Base-by-base conservation (phyloP, 2,329 filamentous ascomycete species). In the Colletotrichum costaricense region DNA sequence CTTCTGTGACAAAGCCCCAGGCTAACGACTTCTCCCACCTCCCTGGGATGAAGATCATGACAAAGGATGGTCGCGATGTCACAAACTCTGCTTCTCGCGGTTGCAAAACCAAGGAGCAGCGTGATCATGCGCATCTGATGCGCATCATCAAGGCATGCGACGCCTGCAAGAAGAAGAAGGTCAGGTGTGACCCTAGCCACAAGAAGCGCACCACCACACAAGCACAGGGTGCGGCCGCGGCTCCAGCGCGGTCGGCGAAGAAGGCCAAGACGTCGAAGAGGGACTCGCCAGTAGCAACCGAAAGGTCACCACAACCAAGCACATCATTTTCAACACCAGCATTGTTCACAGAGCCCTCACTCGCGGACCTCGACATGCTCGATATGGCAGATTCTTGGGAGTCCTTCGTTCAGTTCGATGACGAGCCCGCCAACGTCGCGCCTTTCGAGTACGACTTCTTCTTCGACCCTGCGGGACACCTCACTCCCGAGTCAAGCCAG, bases 81-180 rank as follows among this genome's bases (percentile, higher is more conserved):
- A 93, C 91, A 57, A 89, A 91, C 80, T 86, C 88, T 68, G 89
- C 89, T 16, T 90, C 89, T 19, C 86, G 90, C 52, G 90, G 90
- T 42, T 90, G 87, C 80, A 92, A 92, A 83, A 91, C 91, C 65
- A 91, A 91, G 85, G 90, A 92, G 84, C 90, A 92, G 84, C 87
- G 91, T 42, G 90, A 92, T 66, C 91, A 92, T 78, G 91, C 91
- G 6, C 90, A 92, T 76, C 82, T 92, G 59, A 92, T 93, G 89
- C 85, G 91, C 73, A 90, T 91, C 78, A 89, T 92, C 79, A 92
- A 92, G 83, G 91, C 91, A n/a, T 93, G 91, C 79, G 88, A 91
- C 56, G 84, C 85, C 73, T 93, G 91, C 83, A 84, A 86, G 73
- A 86, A 84, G 79, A 92, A 91, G 86, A 93, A 93, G 87, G 86